Base-by-base conservation (phyloP, 2,329 filamentous ascomycete species). In the Diaporthe sp. region DNA sequence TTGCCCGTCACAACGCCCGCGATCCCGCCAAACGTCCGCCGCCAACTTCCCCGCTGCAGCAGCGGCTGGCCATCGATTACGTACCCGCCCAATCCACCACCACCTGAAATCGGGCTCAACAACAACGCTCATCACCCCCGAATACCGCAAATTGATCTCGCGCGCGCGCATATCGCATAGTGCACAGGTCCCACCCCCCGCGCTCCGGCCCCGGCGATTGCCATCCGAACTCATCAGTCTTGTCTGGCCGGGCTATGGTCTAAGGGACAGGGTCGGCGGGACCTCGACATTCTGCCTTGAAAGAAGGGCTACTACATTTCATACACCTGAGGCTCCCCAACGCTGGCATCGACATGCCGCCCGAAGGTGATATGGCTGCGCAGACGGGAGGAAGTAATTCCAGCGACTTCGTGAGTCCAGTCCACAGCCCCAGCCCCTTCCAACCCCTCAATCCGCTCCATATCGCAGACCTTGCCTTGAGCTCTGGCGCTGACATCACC, bases 321-420 rank as follows among this genome's bases (percentile, higher is more conserved):
- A 20, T 34, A 28, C n/a, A 53, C n/a, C 49, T n/a, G 31, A 70
- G 34, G 34, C n/a, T 28, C 55, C 55, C 34, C n/a, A 31, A 37
- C 28, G 60, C 72, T 72, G 78, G 73, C 60, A 79, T 78, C 74
- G 81, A 77, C 77, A 84, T 84, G 81, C 82, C 81, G 76, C 81
- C 83, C 60, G 85, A 86, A 79, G 80, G 78, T 80, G 85, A 86
- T 42, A 80, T 85, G 80, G 78, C 82, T 76, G 79, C 81, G 75
- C 83, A 82, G 80, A 85, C 81, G 79, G 85, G 86, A 77, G 86
- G 87, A 82, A 97, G 94, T 86, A 98, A 95, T 87, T 97, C 95
- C 78, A 98, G 95, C 89, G 95, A 98, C 88, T 98, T 98, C 90
- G 95, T 98, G 88, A 89, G 94, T 94, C 75, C 77, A 72, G 61